phyloP scores from a whole-genome alignment of 2,329 filamentous ascomycete species.

The Venturia carpophila region DNA sequence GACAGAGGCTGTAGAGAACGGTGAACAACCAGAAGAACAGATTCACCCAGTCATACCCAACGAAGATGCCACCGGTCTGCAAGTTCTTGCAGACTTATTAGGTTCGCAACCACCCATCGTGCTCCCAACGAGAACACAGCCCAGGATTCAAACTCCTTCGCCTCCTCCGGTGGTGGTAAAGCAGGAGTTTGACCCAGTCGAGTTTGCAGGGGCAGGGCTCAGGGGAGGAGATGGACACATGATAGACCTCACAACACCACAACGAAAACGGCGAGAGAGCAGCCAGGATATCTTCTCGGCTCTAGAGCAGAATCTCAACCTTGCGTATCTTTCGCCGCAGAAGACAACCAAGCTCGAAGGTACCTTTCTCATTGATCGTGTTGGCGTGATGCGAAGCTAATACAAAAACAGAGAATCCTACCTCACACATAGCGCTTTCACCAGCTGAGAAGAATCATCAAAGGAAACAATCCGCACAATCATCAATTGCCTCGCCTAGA shows the following conservation, averaged over 20 bases:
- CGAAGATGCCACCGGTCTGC: constrained; percentile 35
- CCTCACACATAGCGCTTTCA: background rate
- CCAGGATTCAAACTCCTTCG: background rate
- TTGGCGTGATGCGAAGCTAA: background rate
- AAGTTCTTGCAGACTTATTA: constrained; percentile 27
- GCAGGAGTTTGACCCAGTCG: background rate
- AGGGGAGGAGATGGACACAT: background rate
- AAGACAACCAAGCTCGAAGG: background rate
- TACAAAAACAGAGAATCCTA: background rate
- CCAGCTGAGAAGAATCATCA: background rate
- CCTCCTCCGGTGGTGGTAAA: background rate
- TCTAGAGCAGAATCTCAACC: background rate
- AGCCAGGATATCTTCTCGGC: background rate
- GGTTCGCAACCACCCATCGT: background rate
- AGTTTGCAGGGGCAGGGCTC: background rate
- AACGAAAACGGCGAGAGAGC: background rate
- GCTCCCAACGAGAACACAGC: background rate
- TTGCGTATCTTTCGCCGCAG: background rate
- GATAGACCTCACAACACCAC: constrained; percentile 4
- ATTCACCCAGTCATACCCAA: constrained; percentile 30
- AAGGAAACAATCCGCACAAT: background rate
- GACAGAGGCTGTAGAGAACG: constrained; percentile 29
- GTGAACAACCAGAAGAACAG: constrained; percentile 22
- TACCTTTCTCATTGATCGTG: background rate
- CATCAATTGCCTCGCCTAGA: background rate